phyloP scores from a whole-genome alignment of 257 asterid genomes.

The Forsythia suspensa region DNA sequence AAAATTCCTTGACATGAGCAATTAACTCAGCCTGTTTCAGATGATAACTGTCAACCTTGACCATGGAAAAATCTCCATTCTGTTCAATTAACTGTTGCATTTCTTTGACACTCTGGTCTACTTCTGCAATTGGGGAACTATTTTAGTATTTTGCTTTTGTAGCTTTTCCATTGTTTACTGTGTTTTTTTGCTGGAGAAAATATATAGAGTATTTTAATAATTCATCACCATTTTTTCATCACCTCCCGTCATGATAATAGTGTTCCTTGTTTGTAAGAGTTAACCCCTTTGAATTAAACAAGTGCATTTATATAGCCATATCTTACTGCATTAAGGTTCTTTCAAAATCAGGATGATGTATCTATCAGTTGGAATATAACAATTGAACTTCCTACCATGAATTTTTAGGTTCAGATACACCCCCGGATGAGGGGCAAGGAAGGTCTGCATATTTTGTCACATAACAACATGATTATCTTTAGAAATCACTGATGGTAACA shows the following conservation, averaged over 20 bases:
- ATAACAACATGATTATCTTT: background rate
- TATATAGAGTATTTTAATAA: too few species aligned
- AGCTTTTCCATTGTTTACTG: background rate
- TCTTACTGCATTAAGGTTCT: background rate
- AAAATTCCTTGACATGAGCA: constrained; percentile 51
- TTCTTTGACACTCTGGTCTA: constrained; percentile 47
- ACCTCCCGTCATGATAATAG: background rate
- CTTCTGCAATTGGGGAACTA: constrained; percentile 39
- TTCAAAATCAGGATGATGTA: too few species aligned
- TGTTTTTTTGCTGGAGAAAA: background rate
- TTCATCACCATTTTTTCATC: too few species aligned
- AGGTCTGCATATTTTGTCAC: background rate
- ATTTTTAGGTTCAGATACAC: background rate
- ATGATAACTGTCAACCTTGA: constrained; percentile 16
- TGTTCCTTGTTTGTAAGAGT: background rate
- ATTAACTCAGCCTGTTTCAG: constrained; percentile 40
- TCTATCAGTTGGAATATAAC: background rate
- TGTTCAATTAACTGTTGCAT: constrained; percentile 45
- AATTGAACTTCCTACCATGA: background rate
- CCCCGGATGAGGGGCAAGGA: background rate
- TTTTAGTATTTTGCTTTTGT: background rate
- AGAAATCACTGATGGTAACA: background rate
- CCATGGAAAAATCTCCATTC: constrained; percentile 25
- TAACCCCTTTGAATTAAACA: background rate
- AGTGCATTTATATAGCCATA: background rate